These are phyloP conservation scores for Globisporangium heterothallicum DNA, from an alignment of 352 stramenopile species.

Conservation along the genomic window DNA sequence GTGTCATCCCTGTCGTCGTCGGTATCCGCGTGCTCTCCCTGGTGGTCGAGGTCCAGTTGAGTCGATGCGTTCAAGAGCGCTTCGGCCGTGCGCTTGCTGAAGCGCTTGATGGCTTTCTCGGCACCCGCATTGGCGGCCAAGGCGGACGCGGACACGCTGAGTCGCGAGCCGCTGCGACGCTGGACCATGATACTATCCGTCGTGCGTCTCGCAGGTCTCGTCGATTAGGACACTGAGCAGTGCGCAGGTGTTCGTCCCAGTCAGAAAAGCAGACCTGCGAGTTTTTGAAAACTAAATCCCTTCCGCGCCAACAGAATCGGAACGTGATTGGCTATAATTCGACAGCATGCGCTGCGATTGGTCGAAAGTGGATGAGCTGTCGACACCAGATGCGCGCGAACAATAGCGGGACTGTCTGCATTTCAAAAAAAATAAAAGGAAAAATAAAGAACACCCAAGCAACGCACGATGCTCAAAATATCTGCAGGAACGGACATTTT, in stretches of 20 bases:
- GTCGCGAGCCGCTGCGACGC: constrained; percentile 1
- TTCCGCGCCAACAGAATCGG: neutral
- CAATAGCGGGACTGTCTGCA: too few relatives aligned
- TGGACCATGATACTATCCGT: constrained; percentile 9
- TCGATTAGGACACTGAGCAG: neutral
- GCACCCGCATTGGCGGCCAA: neutral
- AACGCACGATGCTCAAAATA: too few relatives aligned
- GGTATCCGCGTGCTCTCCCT: neutral
- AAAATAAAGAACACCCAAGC: too few relatives aligned
- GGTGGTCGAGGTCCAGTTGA: neutral
- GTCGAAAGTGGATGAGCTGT: neutral
- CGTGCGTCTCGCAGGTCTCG: neutral
- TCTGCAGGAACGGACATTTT: too few relatives aligned
- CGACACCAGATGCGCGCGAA: constrained; percentile 1
- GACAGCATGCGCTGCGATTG: neutral
- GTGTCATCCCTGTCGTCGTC: neutral
- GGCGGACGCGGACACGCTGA: constrained; percentile 5
- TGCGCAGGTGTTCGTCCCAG: neutral
- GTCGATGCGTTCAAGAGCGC: neutral
- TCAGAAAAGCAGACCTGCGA: neutral
- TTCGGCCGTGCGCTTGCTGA: constrained; percentile 10
- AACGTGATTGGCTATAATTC: neutral
- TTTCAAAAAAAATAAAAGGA: too few relatives aligned
- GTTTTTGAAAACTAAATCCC: constrained; percentile 1
- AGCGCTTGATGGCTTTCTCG: constrained; percentile 3